Conservation (phyloP, 2,329 filamentous ascomycete genomes). For the Annulohypoxylon truncatum region DNA sequence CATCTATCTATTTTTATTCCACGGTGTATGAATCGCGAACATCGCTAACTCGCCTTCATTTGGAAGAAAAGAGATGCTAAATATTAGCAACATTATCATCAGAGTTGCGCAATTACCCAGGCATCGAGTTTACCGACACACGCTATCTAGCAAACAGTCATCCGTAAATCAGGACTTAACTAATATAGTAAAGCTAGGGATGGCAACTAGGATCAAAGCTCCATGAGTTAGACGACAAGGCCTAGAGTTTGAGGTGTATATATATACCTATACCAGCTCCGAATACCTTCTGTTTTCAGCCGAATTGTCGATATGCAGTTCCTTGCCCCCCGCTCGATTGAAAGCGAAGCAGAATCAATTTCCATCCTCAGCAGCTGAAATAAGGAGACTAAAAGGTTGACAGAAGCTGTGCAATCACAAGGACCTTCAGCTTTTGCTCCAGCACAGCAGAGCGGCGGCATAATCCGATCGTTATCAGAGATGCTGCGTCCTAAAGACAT, state of each 20-base stretch:
- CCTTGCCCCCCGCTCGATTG: not conserved
- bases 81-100: not conserved
- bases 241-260: not conserved
- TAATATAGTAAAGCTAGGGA: not conserved
- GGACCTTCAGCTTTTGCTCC: not conserved
- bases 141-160: conserved; percentile 2
- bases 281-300: not conserved
- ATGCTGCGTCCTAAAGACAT: not conserved
- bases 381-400: not conserved
- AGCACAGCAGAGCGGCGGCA: not conserved
- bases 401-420: not conserved
- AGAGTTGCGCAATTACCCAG: not conserved
- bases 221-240: not conserved
- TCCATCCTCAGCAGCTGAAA: not conserved
- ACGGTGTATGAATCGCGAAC: not conserved
- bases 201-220: not conserved
- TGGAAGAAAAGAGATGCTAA: not conserved
- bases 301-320: not conserved
- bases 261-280: not conserved
- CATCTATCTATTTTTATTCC: not conserved
- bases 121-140: not conserved
- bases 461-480: conserved; percentile 5
- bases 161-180: not conserved
- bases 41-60: not conserved
- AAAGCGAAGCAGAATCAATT: not conserved